Evolutionary conservation across 345 rosid species (phyloP).

Genomic region (Pugionium dolabratum): DNA sequence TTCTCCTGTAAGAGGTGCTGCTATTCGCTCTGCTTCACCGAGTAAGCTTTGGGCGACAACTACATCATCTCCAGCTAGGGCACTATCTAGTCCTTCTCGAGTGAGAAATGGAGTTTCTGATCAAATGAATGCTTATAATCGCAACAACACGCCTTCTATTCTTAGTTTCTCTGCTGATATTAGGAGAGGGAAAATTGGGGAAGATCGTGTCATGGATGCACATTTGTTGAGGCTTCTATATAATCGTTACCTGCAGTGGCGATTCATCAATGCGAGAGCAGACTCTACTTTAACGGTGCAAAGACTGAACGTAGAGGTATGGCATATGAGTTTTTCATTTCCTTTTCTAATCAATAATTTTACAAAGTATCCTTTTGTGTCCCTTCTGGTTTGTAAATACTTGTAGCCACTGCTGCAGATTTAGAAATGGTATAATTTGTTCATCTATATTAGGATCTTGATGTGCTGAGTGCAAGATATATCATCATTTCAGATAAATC

Average conservation of each 20-base stretch:
- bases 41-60: slow-evolving; percentile 49
- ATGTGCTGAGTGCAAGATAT: background rate
- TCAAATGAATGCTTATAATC: slow-evolving; percentile 52
- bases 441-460: slow-evolving; percentile 15
- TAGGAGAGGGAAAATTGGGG: slow-evolving; percentile 79
- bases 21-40: slow-evolving; percentile 52
- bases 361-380: background rate
- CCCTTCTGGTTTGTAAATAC: slow-evolving; percentile 16
- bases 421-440: slow-evolving; percentile 4
- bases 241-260: slow-evolving; percentile 86
- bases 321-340: background rate
- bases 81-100: slow-evolving; percentile 57
- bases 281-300: slow-evolving; percentile 67
- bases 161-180: slow-evolving; percentile 86
- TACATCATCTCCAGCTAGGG: slow-evolving; percentile 48
- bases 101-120: slow-evolving; percentile 42
- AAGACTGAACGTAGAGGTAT: slow-evolving; percentile 79
- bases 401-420: slow-evolving; percentile 6
- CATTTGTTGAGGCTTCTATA: slow-evolving; percentile 78
- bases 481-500: background rate
- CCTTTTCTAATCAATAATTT: slow-evolving; percentile 5
- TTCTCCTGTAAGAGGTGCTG: slow-evolving; percentile 69
- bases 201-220: slow-evolving; percentile 68
- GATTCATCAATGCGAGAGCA: slow-evolving; percentile 86
- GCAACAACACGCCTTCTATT: slow-evolving; percentile 52